Evolutionary conservation across 2,329 filamentous ascomycete genomes (phyloP), one percentile per base, ranked within the genome.

Genomic region (Bipolaris cookei): DNA sequence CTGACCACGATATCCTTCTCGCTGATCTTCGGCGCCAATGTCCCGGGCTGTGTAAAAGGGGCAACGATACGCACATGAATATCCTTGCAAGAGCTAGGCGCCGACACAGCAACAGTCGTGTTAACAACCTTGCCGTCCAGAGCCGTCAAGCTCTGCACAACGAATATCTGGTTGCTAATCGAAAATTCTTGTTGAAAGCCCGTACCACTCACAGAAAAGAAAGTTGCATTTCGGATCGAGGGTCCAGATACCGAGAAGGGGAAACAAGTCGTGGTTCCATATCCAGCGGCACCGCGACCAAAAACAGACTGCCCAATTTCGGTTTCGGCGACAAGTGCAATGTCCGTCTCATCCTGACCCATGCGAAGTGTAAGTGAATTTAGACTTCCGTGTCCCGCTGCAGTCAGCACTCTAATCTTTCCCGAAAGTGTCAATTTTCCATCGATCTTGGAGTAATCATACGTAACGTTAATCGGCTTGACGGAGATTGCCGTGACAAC

Each of bases 401-500:
- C 25, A 23, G 28, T 54, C 1, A 54, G 44, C 6, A 54, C 32
- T 20, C 51, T 54, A 10, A 54, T 21, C 44, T 46, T 54, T 1
- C 51, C 51, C 2, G 37, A 49, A 13, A 54, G 37, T 11, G 6
- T 21, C 30, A 54, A 30, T 4, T 42, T 49, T 3, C 37, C 28
- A 2, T 54, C 39, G 20, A 23, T 38, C 16, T 25, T 7, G 3
- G 16, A n/a, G 16, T 48, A 54, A 5, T 49, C 44, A 14, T 21
- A 54, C 3, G 51, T 54, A 4, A 21, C 21, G 4, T 54, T 49
- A 2, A 54, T 8, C 5, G 51, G 51, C 37, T 54, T 54, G 6
- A 49, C 20, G 11, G 13, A 25, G 18, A 49, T 42, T 2, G 45
- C 20, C 6, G 37, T 21, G 14, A 54, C 39, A 14, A 16, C 2